phyloP scores from a whole-genome alignment of 129 eudicot species.

The Gnaphalium uliginosum region DNA sequence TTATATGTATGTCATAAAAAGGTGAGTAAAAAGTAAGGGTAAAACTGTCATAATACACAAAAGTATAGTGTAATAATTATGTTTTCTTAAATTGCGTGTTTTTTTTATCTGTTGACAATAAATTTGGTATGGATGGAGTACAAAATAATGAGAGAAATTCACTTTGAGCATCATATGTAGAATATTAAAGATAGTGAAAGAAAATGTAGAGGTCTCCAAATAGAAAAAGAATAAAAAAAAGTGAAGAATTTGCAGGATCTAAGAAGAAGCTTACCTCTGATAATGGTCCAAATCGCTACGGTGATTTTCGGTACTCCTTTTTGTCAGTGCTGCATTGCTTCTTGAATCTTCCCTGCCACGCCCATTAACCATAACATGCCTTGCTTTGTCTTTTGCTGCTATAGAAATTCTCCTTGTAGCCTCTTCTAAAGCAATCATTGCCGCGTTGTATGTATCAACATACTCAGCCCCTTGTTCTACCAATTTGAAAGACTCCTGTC shows the following conservation, averaged over 20 bases:
- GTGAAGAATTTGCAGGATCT: conserved; percentile 12
- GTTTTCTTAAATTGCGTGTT: too few relatives aligned
- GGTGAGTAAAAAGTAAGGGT: too few relatives aligned
- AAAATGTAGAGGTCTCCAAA: not conserved
- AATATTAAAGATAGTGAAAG: conserved; percentile 11
- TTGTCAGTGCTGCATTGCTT: conserved; percentile 31
- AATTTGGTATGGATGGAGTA: too few relatives aligned
- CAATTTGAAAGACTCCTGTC: conserved; percentile 54
- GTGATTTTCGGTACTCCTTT: conserved; percentile 25
- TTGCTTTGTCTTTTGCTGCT: conserved; percentile 46
- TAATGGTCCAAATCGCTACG: conserved; percentile 33
- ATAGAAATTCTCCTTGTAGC: conserved; percentile 53
- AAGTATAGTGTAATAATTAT: too few relatives aligned
- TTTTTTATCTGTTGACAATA: too few relatives aligned
- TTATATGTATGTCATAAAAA: too few relatives aligned
- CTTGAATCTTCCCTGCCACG: conserved; percentile 35
- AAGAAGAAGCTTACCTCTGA: conserved; percentile 47
- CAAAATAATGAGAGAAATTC: not conserved
- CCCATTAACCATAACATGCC: conserved; percentile 33
- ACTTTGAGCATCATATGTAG: conserved; percentile 16
- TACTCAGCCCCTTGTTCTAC: conserved; percentile 67
- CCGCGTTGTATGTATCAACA: conserved; percentile 49
- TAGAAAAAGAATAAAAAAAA: not conserved
- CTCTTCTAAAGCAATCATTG: conserved; percentile 54
- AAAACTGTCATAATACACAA: too few relatives aligned